phyloP scores from a whole-genome alignment of 345 rosid species.

The Salix udensis region DNA sequence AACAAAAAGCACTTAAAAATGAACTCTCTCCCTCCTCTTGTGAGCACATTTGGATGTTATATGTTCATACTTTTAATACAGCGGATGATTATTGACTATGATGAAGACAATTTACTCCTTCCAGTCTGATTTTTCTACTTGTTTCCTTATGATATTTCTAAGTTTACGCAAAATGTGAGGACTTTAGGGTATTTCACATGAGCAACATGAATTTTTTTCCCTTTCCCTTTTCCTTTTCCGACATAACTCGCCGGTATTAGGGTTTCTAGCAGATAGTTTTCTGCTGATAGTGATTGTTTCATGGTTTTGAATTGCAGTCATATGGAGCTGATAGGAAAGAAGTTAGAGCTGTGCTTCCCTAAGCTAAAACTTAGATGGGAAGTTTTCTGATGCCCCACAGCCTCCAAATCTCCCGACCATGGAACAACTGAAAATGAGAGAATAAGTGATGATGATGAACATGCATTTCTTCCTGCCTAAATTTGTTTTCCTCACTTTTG shows the following conservation, averaged over 20 bases:
- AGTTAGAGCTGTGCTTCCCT: conserved; percentile 66
- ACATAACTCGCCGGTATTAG: not conserved
- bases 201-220: not conserved
- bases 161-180: not conserved
- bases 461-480: not conserved
- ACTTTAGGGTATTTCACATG: not conserved
- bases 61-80: not conserved
- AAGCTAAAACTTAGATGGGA: conserved; percentile 1
- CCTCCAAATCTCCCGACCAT: not conserved
- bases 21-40: not conserved
- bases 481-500: conserved; percentile 13
- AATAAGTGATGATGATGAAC: conserved; percentile 24
- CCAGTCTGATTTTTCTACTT: not conserved
- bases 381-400: not conserved
- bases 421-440: not conserved
- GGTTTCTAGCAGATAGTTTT: not conserved
- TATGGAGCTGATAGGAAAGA: conserved; percentile 92
- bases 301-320: conserved; percentile 39
- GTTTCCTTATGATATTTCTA: not conserved
- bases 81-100: not conserved
- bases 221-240: not conserved
- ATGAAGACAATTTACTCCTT: not conserved
- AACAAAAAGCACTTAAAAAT: not conserved
- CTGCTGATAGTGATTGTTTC: not conserved
- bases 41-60: not conserved